Evolutionary conservation across 495 filamentous ascomycete species (phyloP).

Genomic region (Saxispiralis lemnorum): DNA sequence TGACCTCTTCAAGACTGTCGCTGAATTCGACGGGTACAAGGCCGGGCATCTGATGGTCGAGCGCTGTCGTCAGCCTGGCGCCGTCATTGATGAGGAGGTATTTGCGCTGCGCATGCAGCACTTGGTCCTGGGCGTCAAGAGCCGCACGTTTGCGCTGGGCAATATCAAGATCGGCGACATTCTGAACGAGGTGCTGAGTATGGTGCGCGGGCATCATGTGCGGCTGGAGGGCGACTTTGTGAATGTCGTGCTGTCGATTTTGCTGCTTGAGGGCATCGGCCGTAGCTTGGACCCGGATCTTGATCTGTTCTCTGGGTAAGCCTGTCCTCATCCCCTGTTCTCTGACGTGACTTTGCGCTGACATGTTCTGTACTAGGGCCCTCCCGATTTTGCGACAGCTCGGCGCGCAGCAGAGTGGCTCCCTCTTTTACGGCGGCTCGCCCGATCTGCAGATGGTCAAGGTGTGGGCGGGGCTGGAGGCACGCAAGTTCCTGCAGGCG

Average conservation of each 20-base stretch:
- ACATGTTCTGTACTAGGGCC: constrained; percentile 45
- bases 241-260: constrained; percentile 89
- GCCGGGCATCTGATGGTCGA: constrained; percentile 93
- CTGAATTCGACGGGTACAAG: constrained; percentile 92
- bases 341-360: too few species aligned
- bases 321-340: background rate
- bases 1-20: constrained; percentile 86
- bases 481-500: constrained; percentile 69
- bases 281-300: constrained; percentile 68
- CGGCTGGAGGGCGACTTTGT: constrained; percentile 94
- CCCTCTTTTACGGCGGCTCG: constrained; percentile 32
- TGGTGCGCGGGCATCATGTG: constrained; percentile 90
- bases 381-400: constrained; percentile 82
- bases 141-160: constrained; percentile 73
- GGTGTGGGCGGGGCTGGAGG: constrained; percentile 84
- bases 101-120: constrained; percentile 96
- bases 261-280: constrained; percentile 89
- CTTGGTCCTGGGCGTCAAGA: constrained; percentile 77
- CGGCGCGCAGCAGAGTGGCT: constrained; percentile 56
- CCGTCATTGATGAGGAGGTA: constrained; percentile 70
- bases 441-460: constrained; percentile 76
- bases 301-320: constrained; percentile 68
- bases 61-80: constrained; percentile 75
- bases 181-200: constrained; percentile 67
- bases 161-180: constrained; percentile 96